Evolutionary conservation across 306 rosid species (phyloP).

Genomic region (Vicia villosa): DNA sequence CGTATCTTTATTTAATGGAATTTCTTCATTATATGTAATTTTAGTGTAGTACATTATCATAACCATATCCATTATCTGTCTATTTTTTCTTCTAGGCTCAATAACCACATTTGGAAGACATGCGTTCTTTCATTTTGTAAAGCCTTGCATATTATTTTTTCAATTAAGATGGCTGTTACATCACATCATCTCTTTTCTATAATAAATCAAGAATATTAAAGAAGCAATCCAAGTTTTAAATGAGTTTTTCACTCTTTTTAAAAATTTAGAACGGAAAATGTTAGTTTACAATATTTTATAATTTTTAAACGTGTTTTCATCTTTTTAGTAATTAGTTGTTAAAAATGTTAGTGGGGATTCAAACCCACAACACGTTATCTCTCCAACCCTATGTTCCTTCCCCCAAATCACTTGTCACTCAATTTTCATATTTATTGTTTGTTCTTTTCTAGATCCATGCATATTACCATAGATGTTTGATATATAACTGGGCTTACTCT

Average conservation of each 20-base stretch:
- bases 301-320: neutral
- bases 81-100: slow-evolving; percentile 30
- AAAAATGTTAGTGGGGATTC: neutral
- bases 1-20: slow-evolving; percentile 17
- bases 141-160: slow-evolving; percentile 15
- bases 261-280: no score
- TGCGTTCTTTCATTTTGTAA: neutral
- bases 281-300: no score
- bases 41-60: slow-evolving; percentile 16
- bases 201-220: neutral
- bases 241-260: neutral
- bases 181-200: neutral
- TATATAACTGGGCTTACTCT: slow-evolving; percentile 4
- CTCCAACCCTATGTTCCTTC: neutral
- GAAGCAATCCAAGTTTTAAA: slow-evolving; percentile 1
- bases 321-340: neutral
- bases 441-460: slow-evolving; percentile 14
- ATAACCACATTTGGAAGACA: slow-evolving; percentile 13
- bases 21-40: slow-evolving; percentile 20
- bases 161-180: slow-evolving; percentile 25
- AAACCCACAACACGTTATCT: neutral
- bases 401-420: neutral
- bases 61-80: slow-evolving; percentile 7
- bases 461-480: slow-evolving; percentile 1
- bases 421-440: neutral